Evolutionary conservation across 2,329 filamentous ascomycete species (phyloP).

Genomic region (Pseudogymnoascus verrucosus): DNA sequence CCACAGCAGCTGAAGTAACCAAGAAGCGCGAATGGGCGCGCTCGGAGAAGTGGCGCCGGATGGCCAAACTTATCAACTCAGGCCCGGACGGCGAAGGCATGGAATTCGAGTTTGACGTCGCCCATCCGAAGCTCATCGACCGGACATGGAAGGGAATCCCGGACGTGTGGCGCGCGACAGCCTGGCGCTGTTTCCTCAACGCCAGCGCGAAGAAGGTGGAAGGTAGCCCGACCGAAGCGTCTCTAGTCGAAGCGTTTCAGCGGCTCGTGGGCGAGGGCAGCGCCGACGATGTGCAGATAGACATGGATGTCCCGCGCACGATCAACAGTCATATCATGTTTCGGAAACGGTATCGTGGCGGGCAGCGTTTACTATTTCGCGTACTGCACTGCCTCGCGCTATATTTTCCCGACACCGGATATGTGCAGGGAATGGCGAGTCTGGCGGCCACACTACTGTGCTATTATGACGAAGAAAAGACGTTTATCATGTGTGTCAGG

Average conservation of each 20-base stretch:
- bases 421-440: conserved; percentile 96
- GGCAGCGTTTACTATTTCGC: conserved; percentile 83
- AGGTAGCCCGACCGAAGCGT: conserved; percentile 53
- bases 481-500: conserved; percentile 94
- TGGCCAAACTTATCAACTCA: conserved; percentile 45
- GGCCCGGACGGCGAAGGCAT: conserved; percentile 45
- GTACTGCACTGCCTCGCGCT: conserved; percentile 87
- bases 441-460: conserved; percentile 86
- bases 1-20: conserved; percentile 44
- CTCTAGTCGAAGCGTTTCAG: conserved; percentile 65
- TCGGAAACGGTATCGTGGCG: conserved; percentile 79
- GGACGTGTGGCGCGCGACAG: conserved; percentile 85
- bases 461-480: conserved; percentile 92
- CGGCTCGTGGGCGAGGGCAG: conserved; percentile 65
- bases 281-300: conserved; percentile 91
- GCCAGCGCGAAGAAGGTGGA: conserved; percentile 61
- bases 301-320: conserved; percentile 90
- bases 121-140: conserved; percentile 76
- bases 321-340: conserved; percentile 98
- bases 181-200: conserved; percentile 89
- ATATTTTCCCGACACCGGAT: conserved; percentile 84
- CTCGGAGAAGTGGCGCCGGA: conserved; percentile 59
- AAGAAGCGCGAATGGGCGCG: conserved; percentile 57
- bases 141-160: conserved; percentile 98
- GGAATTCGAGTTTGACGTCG: conserved; percentile 71